phyloP scores from a whole-genome alignment of 2,329 filamentous ascomycete genomes.

The Stagonosporopsis chrysanthemi region DNA sequence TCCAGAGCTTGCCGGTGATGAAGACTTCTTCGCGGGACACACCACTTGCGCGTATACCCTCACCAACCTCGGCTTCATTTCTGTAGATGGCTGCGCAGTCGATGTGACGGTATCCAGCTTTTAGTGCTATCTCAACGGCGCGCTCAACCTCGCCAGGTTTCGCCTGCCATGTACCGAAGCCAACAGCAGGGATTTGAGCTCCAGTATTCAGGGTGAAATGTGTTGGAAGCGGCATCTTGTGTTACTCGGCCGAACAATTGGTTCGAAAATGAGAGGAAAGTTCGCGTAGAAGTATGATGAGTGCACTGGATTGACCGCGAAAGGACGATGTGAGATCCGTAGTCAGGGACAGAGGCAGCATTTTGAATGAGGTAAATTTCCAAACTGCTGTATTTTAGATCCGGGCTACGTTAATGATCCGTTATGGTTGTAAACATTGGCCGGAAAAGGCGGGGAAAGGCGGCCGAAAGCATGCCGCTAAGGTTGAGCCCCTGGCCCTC shows the following conservation, averaged over 20 bases:
- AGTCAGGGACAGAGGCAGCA: no score
- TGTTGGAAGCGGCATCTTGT: conserved; percentile 33
- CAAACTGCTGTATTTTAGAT: not conserved
- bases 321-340: not conserved
- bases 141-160: conserved; percentile 64
- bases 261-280: not conserved
- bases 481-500: not conserved
- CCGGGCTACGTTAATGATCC: not conserved
- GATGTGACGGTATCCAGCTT: conserved; percentile 74
- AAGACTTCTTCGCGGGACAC: conserved; percentile 71
- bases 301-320: no score
- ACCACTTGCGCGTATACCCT: conserved; percentile 69
- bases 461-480: not conserved
- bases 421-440: not conserved
- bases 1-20: conserved; percentile 82
- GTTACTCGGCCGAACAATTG: not conserved
- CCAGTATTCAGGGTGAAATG: conserved; percentile 68
- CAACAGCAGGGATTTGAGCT: conserved; percentile 76
- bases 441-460: not conserved
- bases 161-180: conserved; percentile 80
- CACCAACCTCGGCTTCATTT: conserved; percentile 77
- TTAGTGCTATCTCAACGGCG: conserved; percentile 73
- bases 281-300: not conserved
- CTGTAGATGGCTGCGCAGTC: conserved; percentile 78
- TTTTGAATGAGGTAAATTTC: not conserved